A percentile compares a stretch with the other conserved stretches of the same genome.
These are phyloP conservation scores for Avena sativa DNA, from an alignment of 176 grass and related monocot species.

Conservation along the genomic window DNA sequence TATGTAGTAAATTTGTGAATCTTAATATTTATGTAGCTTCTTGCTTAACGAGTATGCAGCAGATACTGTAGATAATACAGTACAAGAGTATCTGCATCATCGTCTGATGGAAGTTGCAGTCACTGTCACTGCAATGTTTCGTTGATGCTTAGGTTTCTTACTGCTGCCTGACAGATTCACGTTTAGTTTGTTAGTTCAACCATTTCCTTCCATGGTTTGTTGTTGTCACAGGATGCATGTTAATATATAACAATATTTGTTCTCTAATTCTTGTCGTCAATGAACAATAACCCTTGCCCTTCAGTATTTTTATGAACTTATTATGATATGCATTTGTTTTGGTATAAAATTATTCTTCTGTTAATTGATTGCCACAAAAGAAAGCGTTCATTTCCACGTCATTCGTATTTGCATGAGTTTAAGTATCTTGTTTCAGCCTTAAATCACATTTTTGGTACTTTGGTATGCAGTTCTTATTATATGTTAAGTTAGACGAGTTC, in stretches of 20 bases:
- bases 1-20: slow-evolving; percentile 4
- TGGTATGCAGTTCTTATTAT: background rate
- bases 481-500: slow-evolving; percentile 1
- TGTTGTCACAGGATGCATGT: slow-evolving; percentile 7
- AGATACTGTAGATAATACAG: background rate
- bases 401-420: background rate
- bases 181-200: slow-evolving; percentile 21
- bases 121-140: slow-evolving; percentile 4
- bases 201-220: slow-evolving; percentile 25
- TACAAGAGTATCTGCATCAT: background rate
- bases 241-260: background rate
- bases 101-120: slow-evolving; percentile 18
- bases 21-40: slow-evolving; percentile 31
- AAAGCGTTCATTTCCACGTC: slow-evolving; percentile 9
- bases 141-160: slow-evolving; percentile 26
- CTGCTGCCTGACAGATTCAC: background rate
- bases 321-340: slow-evolving; percentile 17
- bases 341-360: background rate
- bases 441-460: slow-evolving; percentile 20
- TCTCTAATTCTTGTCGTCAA: slow-evolving; percentile 24
- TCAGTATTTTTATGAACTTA: background rate
- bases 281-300: background rate
- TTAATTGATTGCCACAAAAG: background rate
- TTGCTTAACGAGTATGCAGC: slow-evolving; percentile 7
- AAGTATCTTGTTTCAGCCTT: slow-evolving; percentile 1